Base-by-base conservation (phyloP, 106 monocot species). In the Amphibolis antarctica region DNA sequence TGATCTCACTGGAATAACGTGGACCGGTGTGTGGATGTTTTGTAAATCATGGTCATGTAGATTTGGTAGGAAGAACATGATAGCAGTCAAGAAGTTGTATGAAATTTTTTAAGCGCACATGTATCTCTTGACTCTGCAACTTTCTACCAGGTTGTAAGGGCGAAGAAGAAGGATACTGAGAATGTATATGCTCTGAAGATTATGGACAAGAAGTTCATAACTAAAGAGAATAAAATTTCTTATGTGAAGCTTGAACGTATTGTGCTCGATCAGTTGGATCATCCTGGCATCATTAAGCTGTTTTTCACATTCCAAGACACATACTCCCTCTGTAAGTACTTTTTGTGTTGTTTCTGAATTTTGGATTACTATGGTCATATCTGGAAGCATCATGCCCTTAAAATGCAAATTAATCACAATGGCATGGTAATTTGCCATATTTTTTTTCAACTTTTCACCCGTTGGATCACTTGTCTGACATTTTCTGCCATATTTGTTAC, bases 181-280 rank as follows among this genome's bases (percentile, higher is more conserved):
- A 51, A 77, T 46, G 67, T 91, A 1, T 98, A 91, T 82, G 98
- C 98, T 54, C 61, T 98, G 74, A 98, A 98, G 68, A 87, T 98
- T 42, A 98, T 98, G 98, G 98, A 98, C 74, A 98, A 98, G 63
- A 82, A 87, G 28, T 98, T 91, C 53, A 91, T 98, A 66, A 87
- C 85, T 5, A 98, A 98, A 76, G 86, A 98, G 83, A 85, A 98
- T 49, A 98, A 96, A 74, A 80, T 80, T 44, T 52, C 73, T 46
- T 79, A 83, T 71, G 98, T 85, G 62, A 98, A 98, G 66, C 64
- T 87, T 75, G 98, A 98, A 74, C 75, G 98, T 17, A 81, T 98
- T 62, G 87, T 98, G 12, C 90, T 98, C 23, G 91, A 98, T 81
- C 98, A 98, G 70, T 69, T 91, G 53, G 84, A 91, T 72, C 98